Conservation (phyloP, 2,329 filamentous ascomycete genomes). For the Aspergillus aculeatinus region DNA sequence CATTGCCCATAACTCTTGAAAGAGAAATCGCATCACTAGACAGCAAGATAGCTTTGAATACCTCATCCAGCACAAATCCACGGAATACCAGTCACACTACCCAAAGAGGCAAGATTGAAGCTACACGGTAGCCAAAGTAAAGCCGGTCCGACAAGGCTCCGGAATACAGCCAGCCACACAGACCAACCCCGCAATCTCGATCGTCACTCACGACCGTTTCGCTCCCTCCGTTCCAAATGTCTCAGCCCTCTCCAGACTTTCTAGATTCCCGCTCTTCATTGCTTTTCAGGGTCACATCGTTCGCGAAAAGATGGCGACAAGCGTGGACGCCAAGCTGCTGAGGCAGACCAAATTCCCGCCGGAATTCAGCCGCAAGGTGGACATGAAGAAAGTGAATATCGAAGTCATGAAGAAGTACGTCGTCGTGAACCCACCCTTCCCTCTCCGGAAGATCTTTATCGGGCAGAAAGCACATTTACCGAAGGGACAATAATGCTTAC, state of each 20-base stretch:
- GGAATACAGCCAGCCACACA: conserved; percentile 7
- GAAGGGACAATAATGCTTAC: background rate
- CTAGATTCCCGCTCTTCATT: background rate
- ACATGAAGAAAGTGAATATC: conserved; percentile 95
- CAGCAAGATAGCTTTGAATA: too few species aligned
- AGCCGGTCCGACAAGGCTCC: conserved; percentile 18
- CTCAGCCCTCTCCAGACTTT: background rate
- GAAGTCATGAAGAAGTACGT: conserved; percentile 95
- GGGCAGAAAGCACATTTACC: too few species aligned
- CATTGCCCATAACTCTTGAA: too few species aligned
- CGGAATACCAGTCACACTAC: background rate
- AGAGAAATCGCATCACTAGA: too few species aligned
- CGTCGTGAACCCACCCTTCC: conserved; percentile 12
- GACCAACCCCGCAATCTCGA: conserved; percentile 14
- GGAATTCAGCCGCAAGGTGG: conserved; percentile 92
- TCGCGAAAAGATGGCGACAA: conserved; percentile 68
- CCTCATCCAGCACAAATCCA: background rate
- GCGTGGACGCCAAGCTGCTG: conserved; percentile 83
- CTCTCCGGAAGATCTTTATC: too few species aligned
- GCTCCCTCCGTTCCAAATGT: conserved; percentile 2
- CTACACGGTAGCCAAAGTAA: background rate
- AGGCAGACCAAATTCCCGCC: conserved; percentile 90
- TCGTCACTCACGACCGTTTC: conserved; percentile 8
- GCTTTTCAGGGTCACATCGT: background rate
- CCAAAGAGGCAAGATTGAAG: conserved; percentile 17